Conservation (phyloP, 495 filamentous ascomycete species). For the Rhizodiscina lignyota region DNA sequence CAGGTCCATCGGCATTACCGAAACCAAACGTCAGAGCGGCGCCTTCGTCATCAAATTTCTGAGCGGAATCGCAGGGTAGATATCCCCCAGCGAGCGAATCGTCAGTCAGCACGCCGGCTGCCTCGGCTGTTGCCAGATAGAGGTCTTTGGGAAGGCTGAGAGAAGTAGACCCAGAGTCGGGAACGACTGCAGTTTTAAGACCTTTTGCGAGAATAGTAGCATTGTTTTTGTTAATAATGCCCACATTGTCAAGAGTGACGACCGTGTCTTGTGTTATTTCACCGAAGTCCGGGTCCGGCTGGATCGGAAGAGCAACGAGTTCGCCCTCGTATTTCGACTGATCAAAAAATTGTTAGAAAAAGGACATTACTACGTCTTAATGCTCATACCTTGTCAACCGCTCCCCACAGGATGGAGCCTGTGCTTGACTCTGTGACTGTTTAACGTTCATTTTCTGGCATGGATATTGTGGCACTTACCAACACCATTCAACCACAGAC, state of each 20-base stretch:
- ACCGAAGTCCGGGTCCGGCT: not conserved
- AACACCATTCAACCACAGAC: slow-evolving; percentile 2
- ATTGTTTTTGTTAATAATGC: not conserved
- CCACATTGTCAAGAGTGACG: not conserved
- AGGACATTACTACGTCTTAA: no score
- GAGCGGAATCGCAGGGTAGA: not conserved
- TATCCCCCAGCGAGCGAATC: not conserved
- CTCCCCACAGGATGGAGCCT: slow-evolving; percentile 1
- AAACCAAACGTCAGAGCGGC: not conserved
- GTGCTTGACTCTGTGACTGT: not conserved
- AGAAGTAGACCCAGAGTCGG: slow-evolving; percentile 12
- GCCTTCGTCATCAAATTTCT: no score
- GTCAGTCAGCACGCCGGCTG: not conserved
- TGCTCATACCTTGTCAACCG: slow-evolving; percentile 1
- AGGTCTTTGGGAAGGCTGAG: slow-evolving; percentile 6
- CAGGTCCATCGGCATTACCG: slow-evolving; percentile 3
- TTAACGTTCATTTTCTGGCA: no score
- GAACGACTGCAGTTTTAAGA: slow-evolving; percentile 1
- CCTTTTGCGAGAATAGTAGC: not conserved
- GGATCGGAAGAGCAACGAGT: not conserved
- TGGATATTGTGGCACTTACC: not conserved
- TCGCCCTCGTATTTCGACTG: slow-evolving; percentile 1
- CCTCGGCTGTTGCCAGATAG: slow-evolving; percentile 3
- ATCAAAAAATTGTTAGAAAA: no score
- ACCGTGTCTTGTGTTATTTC: not conserved